These are phyloP conservation scores for Ceratobasidium sp. DNA, from an alignment of 1,284 basidiomycete genomes.

Conservation along the genomic window DNA sequence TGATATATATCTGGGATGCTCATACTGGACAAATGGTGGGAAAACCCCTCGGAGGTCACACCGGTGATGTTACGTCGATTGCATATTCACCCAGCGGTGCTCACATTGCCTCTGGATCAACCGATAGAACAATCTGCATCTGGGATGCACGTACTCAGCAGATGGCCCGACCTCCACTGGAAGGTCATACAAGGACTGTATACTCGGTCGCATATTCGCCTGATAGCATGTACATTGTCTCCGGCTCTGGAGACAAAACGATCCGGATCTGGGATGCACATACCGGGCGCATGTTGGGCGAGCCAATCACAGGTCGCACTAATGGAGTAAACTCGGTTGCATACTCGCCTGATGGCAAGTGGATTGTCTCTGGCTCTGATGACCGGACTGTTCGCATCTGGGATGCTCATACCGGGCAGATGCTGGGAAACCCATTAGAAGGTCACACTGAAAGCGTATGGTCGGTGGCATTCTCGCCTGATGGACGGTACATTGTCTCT, in stretches of 20 bases:
- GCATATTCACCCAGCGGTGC: neutral
- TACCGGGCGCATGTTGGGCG: too few species aligned
- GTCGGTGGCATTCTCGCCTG: neutral
- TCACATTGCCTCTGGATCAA: neutral
- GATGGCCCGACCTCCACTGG: neutral
- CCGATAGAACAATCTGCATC: neutral
- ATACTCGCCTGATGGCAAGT: too few species aligned
- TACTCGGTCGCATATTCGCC: neutral
- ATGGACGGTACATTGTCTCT: neutral
- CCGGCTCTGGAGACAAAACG: neutral
- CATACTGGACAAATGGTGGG: too few species aligned
- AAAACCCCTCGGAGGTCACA: too few species aligned
- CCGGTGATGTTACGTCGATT: neutral
- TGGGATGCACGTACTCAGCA: neutral
- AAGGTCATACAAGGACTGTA: neutral
- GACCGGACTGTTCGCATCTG: neutral
- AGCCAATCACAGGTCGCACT: too few species aligned
- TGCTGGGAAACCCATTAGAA: neutral
- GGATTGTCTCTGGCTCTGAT: neutral
- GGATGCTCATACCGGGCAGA: neutral
- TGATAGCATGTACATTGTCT: neutral
- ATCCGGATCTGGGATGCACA: neutral
- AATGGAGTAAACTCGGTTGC: too few species aligned
- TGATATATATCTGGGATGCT: too few species aligned
- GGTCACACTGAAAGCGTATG: neutral